Evolutionary conservation across 805 yeast genomes (phyloP), one percentile per base, ranked within the genome.

Genomic region (Isabelozyma gotoi): DNA sequence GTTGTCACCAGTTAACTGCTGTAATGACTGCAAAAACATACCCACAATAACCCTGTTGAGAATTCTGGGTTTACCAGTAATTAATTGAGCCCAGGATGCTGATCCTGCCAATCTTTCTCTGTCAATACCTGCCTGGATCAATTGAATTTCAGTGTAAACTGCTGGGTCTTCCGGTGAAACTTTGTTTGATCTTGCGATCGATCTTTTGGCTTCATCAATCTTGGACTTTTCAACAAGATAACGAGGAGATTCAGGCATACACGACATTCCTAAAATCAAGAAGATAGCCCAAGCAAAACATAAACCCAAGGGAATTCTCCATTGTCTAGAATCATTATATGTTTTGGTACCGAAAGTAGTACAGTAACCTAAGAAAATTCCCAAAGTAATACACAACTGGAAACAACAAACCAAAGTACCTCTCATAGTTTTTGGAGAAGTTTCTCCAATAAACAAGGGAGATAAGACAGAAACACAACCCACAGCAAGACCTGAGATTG

Each of bases 161-260:
- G 77, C 74, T 40, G 78, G 77, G 51, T 79, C 78, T 40, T 83
- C 85, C 11, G 65, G 52, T 5, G 73, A 52, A 33, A 76, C 71
- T 59, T 77, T 81, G 73, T 84, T 84, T 38, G 84, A 76, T 52
- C 59, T 75, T 19, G 84, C 82, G 50, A 84, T 62, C 10, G 85
- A 74, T 3, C 47, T 46, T 54, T 63, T 75, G 34, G 88, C 88
- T 44, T 78, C 80, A 27, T 78, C 83, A 29, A 71, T 49, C 43
- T 65, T 71, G 35, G 65, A 68, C 48, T 66, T 67, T 60, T 76
- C 80, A 47, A 80, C 71, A 64, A 84, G 73, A 67, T 60, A 84
- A 57, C 86, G 69, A 48, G 89, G 85, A 27, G 87, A 80, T 66
- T 84, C 90, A 29, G 89, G 88, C 76, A 82, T 80, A 50, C 73